A percentile compares a stretch with the other conserved stretches of the same genome.
phyloP scores from a whole-genome alignment of 129 eudicot species.

The Flaveria sonorensis region DNA sequence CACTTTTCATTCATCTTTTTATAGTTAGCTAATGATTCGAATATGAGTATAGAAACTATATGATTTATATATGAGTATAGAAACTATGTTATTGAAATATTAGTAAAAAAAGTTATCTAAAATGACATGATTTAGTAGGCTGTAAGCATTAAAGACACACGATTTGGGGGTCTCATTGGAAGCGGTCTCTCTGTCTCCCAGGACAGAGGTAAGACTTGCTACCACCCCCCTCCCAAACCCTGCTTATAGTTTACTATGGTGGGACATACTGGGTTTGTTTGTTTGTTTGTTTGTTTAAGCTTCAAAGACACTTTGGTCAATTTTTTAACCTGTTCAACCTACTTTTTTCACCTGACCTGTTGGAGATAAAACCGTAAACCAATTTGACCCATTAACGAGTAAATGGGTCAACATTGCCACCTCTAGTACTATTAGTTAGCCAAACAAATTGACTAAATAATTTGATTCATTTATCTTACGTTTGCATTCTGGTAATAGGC shows the following conservation, averaged over 20 bases:
- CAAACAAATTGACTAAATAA: background rate
- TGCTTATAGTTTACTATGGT: no score
- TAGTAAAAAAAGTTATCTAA: background rate
- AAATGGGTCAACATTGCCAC: slow-evolving; percentile 1
- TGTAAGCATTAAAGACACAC: background rate
- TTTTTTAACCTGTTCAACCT: background rate
- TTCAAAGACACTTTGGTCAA: background rate
- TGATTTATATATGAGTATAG: no score
- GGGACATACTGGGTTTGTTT: no score
- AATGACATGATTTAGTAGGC: background rate
- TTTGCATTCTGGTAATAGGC: slow-evolving; percentile 47
- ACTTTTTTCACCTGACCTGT: background rate
- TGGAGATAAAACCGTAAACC: background rate
- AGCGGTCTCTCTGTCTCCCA: no score
- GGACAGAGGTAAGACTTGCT: no score
- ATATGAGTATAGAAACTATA: background rate
- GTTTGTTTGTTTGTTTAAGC: no score
- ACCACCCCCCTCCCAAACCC: no score
- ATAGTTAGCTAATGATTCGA: slow-evolving; percentile 2
- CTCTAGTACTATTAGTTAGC: slow-evolving; percentile 1
- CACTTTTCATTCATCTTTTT: background rate
- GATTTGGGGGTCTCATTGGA: no score
- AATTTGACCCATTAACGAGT: background rate
- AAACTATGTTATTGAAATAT: background rate
- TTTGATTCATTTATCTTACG: background rate